Evolutionary conservation across 768 basidiomycete genomes (phyloP), one percentile per base, ranked within the genome.

Genomic region (Suillus clintonianus): DNA sequence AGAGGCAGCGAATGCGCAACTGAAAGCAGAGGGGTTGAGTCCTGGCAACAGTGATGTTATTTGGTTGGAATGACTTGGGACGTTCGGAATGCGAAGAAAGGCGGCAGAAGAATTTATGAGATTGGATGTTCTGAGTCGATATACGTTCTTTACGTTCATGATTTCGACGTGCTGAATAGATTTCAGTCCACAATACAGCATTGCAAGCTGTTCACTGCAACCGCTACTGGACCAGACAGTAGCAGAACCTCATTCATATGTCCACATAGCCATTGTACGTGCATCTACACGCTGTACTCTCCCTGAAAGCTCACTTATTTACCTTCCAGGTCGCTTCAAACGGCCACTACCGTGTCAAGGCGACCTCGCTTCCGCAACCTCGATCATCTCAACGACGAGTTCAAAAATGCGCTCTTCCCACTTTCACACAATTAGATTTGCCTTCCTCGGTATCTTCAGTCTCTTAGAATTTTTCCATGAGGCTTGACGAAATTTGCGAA

Each of bases 191-290:
- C 65, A 89, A 89, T 63, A 86, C 84, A 32, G 83, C 73, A 19
- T 62, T 79, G 87, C 86, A 63, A 68, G 81, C 45, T 50, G 32
- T 37, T 32, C 41, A 19, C 78, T 89, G 7, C 77, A 88, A 42
- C 85, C 88, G 3, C 69, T 88, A 3, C 68, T 89, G 54, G 75
- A 74, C 45, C 72, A 76, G 60, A 89, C 89, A 1, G 82, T 85
- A 0, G 65, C 77, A 19, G 72, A 80, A 53, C 73, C 79, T 0
- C 74, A 75, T 27, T 79, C 85, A 0, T 89, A 90, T 63, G 88
- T 89, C 54, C 83, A 88, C 19, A 79, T 90, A 15, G 79, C 89
- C 11, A 81, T 84, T 61, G 88, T 88, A 64, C 47, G 83, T 65
- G 34, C 10, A n/a, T 6, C 55, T 5, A 36, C 15, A 9, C 22